Evolutionary conservation across 2,329 filamentous ascomycete genomes (phyloP).

Genomic region (Ophiostoma triangulosporum): DNA sequence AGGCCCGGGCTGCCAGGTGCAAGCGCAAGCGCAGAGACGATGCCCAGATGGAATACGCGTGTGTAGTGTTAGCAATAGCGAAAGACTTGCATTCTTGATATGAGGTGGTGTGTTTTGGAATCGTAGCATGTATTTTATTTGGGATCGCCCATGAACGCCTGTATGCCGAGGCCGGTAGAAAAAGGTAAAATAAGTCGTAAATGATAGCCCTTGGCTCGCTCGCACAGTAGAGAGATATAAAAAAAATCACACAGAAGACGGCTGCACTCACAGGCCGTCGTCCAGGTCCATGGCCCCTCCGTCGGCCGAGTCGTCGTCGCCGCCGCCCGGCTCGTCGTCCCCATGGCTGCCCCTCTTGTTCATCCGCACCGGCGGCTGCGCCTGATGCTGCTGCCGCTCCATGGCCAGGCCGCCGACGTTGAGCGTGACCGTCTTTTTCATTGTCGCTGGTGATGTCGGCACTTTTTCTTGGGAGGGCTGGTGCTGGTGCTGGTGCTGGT

Average conservation of each 20-base stretch:
- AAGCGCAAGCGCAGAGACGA: not conserved
- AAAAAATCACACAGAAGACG: too few relatives aligned
- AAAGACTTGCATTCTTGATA: not conserved
- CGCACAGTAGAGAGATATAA: too few relatives aligned
- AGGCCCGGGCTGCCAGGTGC: too few relatives aligned
- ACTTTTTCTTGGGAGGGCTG: not conserved
- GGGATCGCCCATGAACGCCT: too few relatives aligned
- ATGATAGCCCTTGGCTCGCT: too few relatives aligned
- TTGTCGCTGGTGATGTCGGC: slow-evolving; percentile 10
- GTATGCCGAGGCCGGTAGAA: too few relatives aligned
- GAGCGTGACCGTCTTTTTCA: slow-evolving; percentile 13
- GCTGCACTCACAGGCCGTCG: too few relatives aligned
- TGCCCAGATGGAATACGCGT: slow-evolving; percentile 21
- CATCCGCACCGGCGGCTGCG: slow-evolving; percentile 14
- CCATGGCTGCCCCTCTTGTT: slow-evolving; percentile 22
- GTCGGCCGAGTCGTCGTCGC: slow-evolving; percentile 24
- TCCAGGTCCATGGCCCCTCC: slow-evolving; percentile 38
- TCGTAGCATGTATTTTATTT: too few relatives aligned
- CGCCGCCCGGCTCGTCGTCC: slow-evolving; percentile 16
- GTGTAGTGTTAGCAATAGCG: not conserved
- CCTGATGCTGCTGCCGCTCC: slow-evolving; percentile 9
- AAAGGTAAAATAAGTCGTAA: too few relatives aligned
- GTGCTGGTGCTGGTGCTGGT: not conserved
- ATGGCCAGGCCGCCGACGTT: slow-evolving; percentile 4
- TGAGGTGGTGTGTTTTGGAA: too few relatives aligned